Evolutionary conservation across 805 yeast species (phyloP), one percentile per base, ranked within the genome.

Genomic region (Sugiyamaella marilandica): DNA sequence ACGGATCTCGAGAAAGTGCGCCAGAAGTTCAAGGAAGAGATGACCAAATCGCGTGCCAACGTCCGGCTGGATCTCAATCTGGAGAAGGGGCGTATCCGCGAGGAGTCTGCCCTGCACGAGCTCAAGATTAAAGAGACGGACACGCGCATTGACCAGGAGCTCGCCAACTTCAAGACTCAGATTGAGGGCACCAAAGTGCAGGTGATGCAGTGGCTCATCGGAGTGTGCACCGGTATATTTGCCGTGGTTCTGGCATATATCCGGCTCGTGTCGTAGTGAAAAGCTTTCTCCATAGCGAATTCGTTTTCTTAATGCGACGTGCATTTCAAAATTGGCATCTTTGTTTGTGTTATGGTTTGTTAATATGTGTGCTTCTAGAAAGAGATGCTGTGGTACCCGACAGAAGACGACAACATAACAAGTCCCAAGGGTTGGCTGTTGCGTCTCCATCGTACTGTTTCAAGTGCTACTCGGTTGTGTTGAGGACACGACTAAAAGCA

Each of bases 211-310:
- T 94, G 99, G 99, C 78, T 94, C 58, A 89, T 94, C 62, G 98
- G 98, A 75, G 97, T 94, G 16, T 87, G 96, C 65, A 91, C 98
- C 1, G 99, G 98, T 85, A 87, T 97, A 1, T 88, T 92, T 71
- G 98, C 98, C 11, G 76, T 94, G 54, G 86, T 94, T 49, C 72
- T 92, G 62, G 97, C 98, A 1, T 94, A 94, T 67, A 87, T 91
- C 47, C 78, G 99, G 62, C 74, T 94, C 61, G 73, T 88, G 48
- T 81, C 88, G 9, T 87, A 24, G 29, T 3, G 7, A 24, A 7
- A 24, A 24, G 7, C 29, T 24, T 24, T 24, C 7, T 24, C 7
- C 7, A 7, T n/a, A n/a, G n/a, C n/a, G n/a, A n/a, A n/a, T n/a
- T 5, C 29, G 29, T 24, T 24, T 3, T 24, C 7, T 24, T 24